These are phyloP conservation scores for Aegilops umbellulata DNA, from an alignment of 176 grass and related monocot species.

Conservation along the genomic window DNA sequence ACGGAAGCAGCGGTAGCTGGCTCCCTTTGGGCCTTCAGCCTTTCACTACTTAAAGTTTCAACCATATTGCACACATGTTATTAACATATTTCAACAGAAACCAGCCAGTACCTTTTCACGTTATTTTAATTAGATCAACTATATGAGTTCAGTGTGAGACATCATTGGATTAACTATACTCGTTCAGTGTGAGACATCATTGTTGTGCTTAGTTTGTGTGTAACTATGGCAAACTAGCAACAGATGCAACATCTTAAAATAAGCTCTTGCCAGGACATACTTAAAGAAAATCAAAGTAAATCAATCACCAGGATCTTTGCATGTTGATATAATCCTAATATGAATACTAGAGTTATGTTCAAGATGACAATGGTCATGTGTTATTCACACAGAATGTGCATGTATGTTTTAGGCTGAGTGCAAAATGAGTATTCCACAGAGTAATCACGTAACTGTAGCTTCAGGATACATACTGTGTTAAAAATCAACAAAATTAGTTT, in stretches of 20 bases:
- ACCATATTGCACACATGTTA: not conserved
- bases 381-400: not conserved
- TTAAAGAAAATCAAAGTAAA: not conserved
- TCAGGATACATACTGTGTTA: not conserved
- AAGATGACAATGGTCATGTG: not conserved
- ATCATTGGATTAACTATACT: not conserved
- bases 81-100: not conserved
- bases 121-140: constrained; percentile 18
- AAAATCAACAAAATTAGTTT: not conserved
- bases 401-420: not conserved
- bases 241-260: not conserved
- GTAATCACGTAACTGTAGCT: not conserved
- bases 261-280: not conserved
- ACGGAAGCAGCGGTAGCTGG: not conserved
- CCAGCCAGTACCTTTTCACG: not conserved
- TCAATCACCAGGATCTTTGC: constrained; percentile 4
- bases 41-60: constrained; percentile 13
- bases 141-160: not conserved
- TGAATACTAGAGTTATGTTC: not conserved
- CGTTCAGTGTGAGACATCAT: not conserved
- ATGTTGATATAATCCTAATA: not conserved
- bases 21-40: not conserved
- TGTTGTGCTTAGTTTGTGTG: not conserved
- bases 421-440: not conserved
- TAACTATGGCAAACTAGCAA: not conserved